Percentiles rank a stretch among this genome's conserved stretches.
phyloP scores from a whole-genome alignment of 345 rosid species.

The Laguncularia racemosa region DNA sequence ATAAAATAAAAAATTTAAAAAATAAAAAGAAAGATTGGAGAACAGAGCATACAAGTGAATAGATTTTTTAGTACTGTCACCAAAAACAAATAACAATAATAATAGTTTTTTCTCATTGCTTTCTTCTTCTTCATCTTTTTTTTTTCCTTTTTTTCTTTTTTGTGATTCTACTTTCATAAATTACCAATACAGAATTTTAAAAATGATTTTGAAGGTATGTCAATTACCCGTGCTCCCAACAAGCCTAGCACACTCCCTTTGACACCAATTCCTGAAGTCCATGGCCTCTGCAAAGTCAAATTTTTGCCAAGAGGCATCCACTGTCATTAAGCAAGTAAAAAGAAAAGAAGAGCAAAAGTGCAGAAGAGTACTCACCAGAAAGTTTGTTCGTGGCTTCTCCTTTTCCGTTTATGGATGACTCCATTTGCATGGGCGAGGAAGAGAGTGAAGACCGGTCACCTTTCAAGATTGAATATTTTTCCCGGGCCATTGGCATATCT shows the following conservation, averaged over 20 bases:
- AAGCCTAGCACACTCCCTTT: constrained; percentile 78
- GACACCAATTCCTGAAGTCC: constrained; percentile 95
- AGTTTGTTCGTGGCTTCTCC: constrained; percentile 45
- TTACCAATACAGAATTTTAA: no score
- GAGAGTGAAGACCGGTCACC: constrained; percentile 35
- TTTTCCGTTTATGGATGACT: constrained; percentile 50
- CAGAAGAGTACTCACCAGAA: constrained; percentile 38
- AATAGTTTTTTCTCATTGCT: no score
- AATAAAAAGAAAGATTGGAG: no score
- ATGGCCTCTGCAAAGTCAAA: constrained; percentile 61
- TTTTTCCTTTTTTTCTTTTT: no score
- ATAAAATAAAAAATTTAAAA: no score
- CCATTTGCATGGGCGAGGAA: constrained; percentile 30
- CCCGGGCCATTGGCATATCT: constrained; percentile 44
- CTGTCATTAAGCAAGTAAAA: background rate
- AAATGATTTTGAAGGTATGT: background rate
- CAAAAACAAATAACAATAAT: no score
- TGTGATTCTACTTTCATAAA: no score
- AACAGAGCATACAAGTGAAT: no score
- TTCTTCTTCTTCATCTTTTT: no score
- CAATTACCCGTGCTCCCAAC: constrained; percentile 71
- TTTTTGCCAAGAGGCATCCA: constrained; percentile 9
- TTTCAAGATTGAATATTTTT: constrained; percentile 51
- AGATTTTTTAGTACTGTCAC: no score
- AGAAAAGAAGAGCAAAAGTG: background rate